These are phyloP conservation scores for Penicillium sp. DNA, from an alignment of 2,329 filamentous ascomycete species.

Conservation along the genomic window DNA sequence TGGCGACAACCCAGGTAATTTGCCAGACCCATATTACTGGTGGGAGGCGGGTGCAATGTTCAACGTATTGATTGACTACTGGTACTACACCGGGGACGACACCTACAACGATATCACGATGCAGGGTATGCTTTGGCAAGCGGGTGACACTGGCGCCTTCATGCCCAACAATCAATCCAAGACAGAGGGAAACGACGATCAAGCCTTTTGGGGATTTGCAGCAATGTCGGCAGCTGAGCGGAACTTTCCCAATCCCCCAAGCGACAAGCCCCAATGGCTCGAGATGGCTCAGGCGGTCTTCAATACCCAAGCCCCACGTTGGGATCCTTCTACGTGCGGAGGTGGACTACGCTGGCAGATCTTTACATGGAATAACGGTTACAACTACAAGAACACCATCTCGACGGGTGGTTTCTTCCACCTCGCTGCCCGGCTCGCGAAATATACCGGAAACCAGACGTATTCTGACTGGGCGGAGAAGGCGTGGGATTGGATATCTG, in stretches of 20 bases:
- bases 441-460: conserved; percentile 34
- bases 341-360: conserved; percentile 63
- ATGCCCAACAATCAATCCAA: conserved; percentile 46
- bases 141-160: conserved; percentile 39
- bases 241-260: conserved; percentile 44
- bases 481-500: conserved; percentile 59
- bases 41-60: conserved; percentile 50
- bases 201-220: conserved; percentile 59
- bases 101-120: conserved; percentile 41
- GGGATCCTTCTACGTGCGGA: conserved; percentile 66
- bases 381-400: conserved; percentile 38
- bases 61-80: conserved; percentile 44
- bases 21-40: conserved; percentile 52
- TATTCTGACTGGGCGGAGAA: conserved; percentile 66
- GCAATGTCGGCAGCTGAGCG: conserved; percentile 59
- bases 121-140: conserved; percentile 42
- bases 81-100: conserved; percentile 46
- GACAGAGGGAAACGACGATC: conserved; percentile 58
- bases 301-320: conserved; percentile 72
- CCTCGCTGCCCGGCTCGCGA: conserved; percentile 32
- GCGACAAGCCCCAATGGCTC: conserved; percentile 71
- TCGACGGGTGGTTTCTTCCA: conserved; percentile 38
- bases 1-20: conserved; percentile 53
- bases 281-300: conserved; percentile 76
- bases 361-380: conserved; percentile 37